A percentile compares a stretch with the other conserved stretches of the same genome.
phyloP scores from a whole-genome alignment of 2,329 filamentous ascomycete species.

The Elsinoe arachidis region DNA sequence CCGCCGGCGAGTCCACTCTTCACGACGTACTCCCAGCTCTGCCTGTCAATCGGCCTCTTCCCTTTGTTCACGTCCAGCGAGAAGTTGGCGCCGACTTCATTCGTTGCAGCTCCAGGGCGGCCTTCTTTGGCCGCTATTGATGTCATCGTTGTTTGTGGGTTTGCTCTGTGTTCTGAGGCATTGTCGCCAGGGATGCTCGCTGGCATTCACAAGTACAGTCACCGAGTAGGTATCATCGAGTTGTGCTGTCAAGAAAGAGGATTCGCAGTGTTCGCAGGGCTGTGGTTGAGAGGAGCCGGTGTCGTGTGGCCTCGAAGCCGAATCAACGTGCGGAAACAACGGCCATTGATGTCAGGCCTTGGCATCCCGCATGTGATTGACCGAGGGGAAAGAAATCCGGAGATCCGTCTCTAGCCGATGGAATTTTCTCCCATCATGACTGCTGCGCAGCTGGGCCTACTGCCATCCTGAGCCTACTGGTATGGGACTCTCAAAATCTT shows the following conservation, averaged over 20 bases:
- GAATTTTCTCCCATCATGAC: background rate
- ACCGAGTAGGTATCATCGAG: background rate
- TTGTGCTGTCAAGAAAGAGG: background rate
- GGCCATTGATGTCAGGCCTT: conserved; percentile 11
- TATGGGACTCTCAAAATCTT: no score
- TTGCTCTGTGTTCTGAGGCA: conserved; percentile 20
- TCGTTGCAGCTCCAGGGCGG: conserved; percentile 39
- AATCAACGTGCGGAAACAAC: conserved; percentile 11
- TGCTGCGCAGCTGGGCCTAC: background rate
- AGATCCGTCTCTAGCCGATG: conserved; percentile 5
- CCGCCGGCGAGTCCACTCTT: conserved; percentile 81
- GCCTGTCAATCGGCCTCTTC: conserved; percentile 53
- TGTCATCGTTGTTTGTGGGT: conserved; percentile 29
- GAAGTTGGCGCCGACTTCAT: conserved; percentile 45
- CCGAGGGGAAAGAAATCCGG: background rate
- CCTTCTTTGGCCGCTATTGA: conserved; percentile 18
- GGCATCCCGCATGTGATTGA: conserved; percentile 8
- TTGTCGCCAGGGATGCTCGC: conserved; percentile 27
- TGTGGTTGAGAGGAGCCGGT: background rate
- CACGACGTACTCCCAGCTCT: conserved; percentile 74
- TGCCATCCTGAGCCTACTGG: no score
- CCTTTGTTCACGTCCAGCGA: conserved; percentile 32
- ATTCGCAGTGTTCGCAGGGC: background rate
- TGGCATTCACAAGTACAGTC: conserved; percentile 27
- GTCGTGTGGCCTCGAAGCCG: background rate